Evolutionary conservation across 805 yeast species (phyloP), one percentile per base, ranked within the genome.

Genomic region (Saccharomycopsis lassenensis): DNA sequence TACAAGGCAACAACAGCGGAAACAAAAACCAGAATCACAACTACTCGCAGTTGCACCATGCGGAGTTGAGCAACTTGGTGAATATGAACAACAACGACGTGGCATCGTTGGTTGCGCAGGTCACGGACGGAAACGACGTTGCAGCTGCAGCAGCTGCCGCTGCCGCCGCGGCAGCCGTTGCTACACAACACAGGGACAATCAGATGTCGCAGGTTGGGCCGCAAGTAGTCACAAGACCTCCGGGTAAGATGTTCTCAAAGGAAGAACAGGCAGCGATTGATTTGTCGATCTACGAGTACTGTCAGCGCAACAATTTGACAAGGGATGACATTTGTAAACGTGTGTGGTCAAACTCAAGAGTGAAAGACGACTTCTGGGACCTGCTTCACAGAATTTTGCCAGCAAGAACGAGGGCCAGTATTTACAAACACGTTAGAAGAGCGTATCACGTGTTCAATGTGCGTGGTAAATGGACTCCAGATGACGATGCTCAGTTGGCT

Each of bases 311-410:
- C 50, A 67, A 67, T 21, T 60, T 83, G 55, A 66, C 76, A 6
- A 62, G 85, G 36, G 69, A 69, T 30, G 80, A 78, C 38, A 69
- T 87, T 5, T 81, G 95, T 56, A 76, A 75, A 47, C 64, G 95
- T 31, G 82, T 87, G 15, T 87, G 97, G 97, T 62, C 85, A 5
- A 74, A 76, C 46, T 87, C 79, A 44, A 69, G 95, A 20, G 75
- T 74, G 45, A 85, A 83, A 58, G 96, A 89, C 56, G 77, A 71
- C 46, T 85, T 87, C 50, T 87, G 97, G 97, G 93, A 82, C 44
- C 63, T 71, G 16, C 61, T 89, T 16, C 78, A 86, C 30, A 69
- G 70, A 33, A 91, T 85, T 2, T 58, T 87, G 28, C 95, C 95
- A 1, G 71, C 78, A 46, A 67, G 97, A 52, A 77, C 94, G 0